Percentiles rank a stretch among this genome's conserved stretches.
phyloP scores from a whole-genome alignment of 1,139 yeast genomes.

The Entelexis sorbosivorans region DNA sequence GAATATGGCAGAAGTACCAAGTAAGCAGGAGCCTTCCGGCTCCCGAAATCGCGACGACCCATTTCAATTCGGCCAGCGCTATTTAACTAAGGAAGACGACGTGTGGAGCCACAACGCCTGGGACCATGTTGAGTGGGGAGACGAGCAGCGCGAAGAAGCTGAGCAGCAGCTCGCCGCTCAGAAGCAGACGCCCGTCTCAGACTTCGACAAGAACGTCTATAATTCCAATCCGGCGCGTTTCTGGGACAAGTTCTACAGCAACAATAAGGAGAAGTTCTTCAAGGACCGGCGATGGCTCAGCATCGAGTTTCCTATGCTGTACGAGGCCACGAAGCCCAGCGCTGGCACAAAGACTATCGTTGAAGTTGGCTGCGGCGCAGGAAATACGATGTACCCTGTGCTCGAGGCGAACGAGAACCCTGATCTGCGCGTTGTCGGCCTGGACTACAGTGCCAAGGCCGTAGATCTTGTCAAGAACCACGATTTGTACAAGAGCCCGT shows the following conservation, averaged over 20 bases:
- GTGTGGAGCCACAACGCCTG: slow-evolving; percentile 95
- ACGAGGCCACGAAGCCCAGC: slow-evolving; percentile 60
- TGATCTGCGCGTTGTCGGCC: slow-evolving; percentile 64
- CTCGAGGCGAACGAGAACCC: slow-evolving; percentile 70
- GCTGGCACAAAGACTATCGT: slow-evolving; percentile 63
- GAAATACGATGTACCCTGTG: slow-evolving; percentile 89
- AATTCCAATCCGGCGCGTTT: slow-evolving; percentile 82
- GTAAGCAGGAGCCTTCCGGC: not conserved
- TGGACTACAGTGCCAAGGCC: slow-evolving; percentile 84
- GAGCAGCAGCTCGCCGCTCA: slow-evolving; percentile 65
- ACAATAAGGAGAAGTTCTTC: slow-evolving; percentile 85
- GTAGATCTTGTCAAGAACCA: slow-evolving; percentile 66
- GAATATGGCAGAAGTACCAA: not conserved
- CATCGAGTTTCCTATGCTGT: slow-evolving; percentile 81
- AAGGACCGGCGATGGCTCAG: slow-evolving; percentile 94
- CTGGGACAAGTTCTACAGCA: slow-evolving; percentile 90
- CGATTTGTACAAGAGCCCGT: slow-evolving; percentile 48
- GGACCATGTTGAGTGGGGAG: slow-evolving; percentile 97
- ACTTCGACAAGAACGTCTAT: slow-evolving; percentile 65
- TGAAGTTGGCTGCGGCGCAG: slow-evolving; percentile 98
- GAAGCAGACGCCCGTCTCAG: slow-evolving; percentile 70
- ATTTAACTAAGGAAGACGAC: slow-evolving; percentile 51
- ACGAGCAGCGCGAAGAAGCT: slow-evolving; percentile 70
- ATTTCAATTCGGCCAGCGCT: slow-evolving; percentile 83
- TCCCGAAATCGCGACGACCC: slow-evolving; percentile 54